Evolutionary conservation across 208 protist genomes (phyloP).

Genomic region (Trypanosoma grayi): DNA sequence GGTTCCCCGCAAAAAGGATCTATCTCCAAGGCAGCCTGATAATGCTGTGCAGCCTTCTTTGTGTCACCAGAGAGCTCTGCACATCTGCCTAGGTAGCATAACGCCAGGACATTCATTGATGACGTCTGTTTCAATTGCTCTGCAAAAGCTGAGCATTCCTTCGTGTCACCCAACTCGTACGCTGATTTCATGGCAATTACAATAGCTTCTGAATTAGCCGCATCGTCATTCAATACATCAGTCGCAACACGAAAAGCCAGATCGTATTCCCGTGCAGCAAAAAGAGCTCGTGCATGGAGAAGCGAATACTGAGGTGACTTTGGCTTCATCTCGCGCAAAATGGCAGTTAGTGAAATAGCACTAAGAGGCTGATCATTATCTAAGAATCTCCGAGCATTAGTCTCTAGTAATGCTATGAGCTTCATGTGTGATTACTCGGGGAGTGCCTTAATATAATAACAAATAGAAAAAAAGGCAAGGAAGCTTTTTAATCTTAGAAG

Average conservation of each 20-base stretch:
- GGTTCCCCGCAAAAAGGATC: constrained; percentile 78
- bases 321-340: constrained; percentile 49
- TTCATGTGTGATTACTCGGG: constrained; percentile 23
- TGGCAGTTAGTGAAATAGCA: constrained; percentile 61
- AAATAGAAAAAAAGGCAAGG: too few relatives aligned
- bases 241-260: constrained; percentile 45
- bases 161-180: constrained; percentile 70
- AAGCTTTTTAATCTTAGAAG: too few relatives aligned
- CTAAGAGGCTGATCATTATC: constrained; percentile 56
- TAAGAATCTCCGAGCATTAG: constrained; percentile 34
- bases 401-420: constrained; percentile 16
- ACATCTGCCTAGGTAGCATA: constrained; percentile 77
- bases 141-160: constrained; percentile 42
- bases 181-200: constrained; percentile 61
- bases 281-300: constrained; percentile 51
- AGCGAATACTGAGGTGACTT: constrained; percentile 29
- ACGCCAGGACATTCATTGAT: constrained; percentile 38
- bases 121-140: constrained; percentile 22
- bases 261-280: constrained; percentile 68
- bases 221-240: constrained; percentile 20
- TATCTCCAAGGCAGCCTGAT: constrained; percentile 54
- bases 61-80: constrained; percentile 63
- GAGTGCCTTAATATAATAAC: too few relatives aligned
- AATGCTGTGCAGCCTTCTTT: constrained; percentile 52
- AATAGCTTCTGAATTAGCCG: constrained; percentile 34